Base-by-base conservation (phyloP, 164 flowering plant genomes). In the Berberis thunbergii region DNA sequence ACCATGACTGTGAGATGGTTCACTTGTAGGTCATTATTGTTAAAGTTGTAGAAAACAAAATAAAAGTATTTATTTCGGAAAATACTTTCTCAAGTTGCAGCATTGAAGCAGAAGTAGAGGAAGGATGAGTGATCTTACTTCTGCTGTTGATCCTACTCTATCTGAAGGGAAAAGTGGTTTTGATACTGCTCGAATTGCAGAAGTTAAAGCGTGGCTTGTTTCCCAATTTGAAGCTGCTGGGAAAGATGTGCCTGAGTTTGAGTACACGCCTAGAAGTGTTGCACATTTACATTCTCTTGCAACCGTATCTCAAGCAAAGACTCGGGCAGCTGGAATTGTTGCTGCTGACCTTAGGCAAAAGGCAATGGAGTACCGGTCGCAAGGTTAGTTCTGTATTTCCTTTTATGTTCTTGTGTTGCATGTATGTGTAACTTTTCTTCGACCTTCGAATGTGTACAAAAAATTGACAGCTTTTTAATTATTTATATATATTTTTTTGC, bases 171-270 rank as follows among this genome's bases (percentile, higher is more conserved):
- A 73, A 69, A 67, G 72, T 64, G 75, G 75, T 5, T 73, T 75
- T 6, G 89, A 88, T 61, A 81, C 82, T 4, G 73, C 72, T 56
- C 84, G 84, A 45, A 82, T 93, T 46, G 69, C 86, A 7, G 96
- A 93, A 65, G 90, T 93, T 45, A 84, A 85, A 79, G 72, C 87
- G 49, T 93, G 98, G 98, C 86, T 90, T 1, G 76, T 74, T 45
- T 75, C 91, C 26, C 94, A 87, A 64, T 93, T 93, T 63, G 94
- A 81, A n/a, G 83, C 84, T 0, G 88, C 72, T 2, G 98, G 92
- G 4, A 90, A 83, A 69, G 92, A 83, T 2, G 92, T 88, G 2
- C 97, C 98, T 2, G 90, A 82, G 1, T 94, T 90, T 58, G 97
- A 90, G 61, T 87, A 81, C 80, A 90, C 97, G 3, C 85, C 89